Evolutionary conservation across 2,329 filamentous ascomycete species (phyloP).

Genomic region (Plectosphaerella cucumerina): DNA sequence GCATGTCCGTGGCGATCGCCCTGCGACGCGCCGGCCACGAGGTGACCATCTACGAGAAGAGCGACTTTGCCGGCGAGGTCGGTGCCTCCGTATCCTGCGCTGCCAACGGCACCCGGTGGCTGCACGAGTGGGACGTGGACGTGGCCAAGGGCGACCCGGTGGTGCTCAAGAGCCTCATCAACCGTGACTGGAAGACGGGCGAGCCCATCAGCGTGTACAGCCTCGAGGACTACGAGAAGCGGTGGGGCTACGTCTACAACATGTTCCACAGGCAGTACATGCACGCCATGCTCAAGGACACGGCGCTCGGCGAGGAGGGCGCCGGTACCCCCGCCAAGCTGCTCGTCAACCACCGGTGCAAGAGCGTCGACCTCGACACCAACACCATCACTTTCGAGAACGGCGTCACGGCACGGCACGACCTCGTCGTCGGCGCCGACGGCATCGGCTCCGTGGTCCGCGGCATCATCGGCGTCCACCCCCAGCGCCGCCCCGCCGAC

Average conservation of each 20-base stretch:
- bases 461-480: slow-evolving; percentile 56
- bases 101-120: slow-evolving; percentile 66
- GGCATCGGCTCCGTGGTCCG: slow-evolving; percentile 65
- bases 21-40: slow-evolving; percentile 41
- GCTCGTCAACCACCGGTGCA: slow-evolving; percentile 52
- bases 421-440: slow-evolving; percentile 60
- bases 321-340: slow-evolving; percentile 49
- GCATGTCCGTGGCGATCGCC: slow-evolving; percentile 40
- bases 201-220: slow-evolving; percentile 61
- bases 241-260: slow-evolving; percentile 62
- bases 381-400: slow-evolving; percentile 51
- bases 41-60: slow-evolving; percentile 61
- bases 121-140: slow-evolving; percentile 65
- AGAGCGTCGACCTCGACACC: slow-evolving; percentile 46
- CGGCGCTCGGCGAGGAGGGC: slow-evolving; percentile 48
- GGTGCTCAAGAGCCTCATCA: slow-evolving; percentile 62
- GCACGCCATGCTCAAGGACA: slow-evolving; percentile 62
- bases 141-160: slow-evolving; percentile 62
- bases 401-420: slow-evolving; percentile 44
- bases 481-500: slow-evolving; percentile 54
- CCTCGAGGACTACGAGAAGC: slow-evolving; percentile 59
- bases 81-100: slow-evolving; percentile 65
- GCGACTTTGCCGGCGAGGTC: slow-evolving; percentile 64
- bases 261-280: slow-evolving; percentile 69
- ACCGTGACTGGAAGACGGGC: slow-evolving; percentile 66